Evolutionary conservation across 768 basidiomycete genomes (phyloP), one percentile per base, ranked within the genome.

Genomic region (Chalciporus chontae): DNA sequence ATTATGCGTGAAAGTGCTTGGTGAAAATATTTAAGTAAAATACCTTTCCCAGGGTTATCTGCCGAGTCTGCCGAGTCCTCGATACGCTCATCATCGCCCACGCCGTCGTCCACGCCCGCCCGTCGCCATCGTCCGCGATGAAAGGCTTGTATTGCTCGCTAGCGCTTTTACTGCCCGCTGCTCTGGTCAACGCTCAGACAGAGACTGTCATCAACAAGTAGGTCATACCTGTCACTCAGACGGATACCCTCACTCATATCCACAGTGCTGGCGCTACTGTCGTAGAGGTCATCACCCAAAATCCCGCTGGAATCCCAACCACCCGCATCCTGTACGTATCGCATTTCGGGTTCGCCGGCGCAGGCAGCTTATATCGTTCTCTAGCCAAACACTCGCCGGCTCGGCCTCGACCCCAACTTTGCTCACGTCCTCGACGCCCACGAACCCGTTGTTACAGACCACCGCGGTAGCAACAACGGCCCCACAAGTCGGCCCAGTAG

Each of bases 261-360:
- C 24, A n/a, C 50, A 77, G 76, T 6, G 66, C 67, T 36, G 85
- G 85, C 7, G 60, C 70, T 29, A 74, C 82, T 0, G 69, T 87
- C 40, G 72, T 84, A 24, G 73, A 79, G 48, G 66, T 77, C 40
- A 46, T 78, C 51, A 73, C 77, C 15, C 54, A 66, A 27, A 73
- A 79, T 54, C 54, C 62, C 2, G 43, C 55, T 34, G 80, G 76
- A 23, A 13, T 69, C 11, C 63, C 71, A 6, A 59, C 67, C 1
- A 84, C 83, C 8, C 51, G 60, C 19, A 64, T 68, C 6, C 29
- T 83, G 80, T 83, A 48, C 19, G 75, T 59, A 24, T 29, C 18
- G 40, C 17, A 21, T 29, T 37, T 17, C 19, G 5, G 3, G 21
- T 24, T 27, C 23, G 8, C 19, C 19, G 29, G 11, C 14, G 7